phyloP scores from a whole-genome alignment of 805 yeast species.

The Pichia nakasei region DNA sequence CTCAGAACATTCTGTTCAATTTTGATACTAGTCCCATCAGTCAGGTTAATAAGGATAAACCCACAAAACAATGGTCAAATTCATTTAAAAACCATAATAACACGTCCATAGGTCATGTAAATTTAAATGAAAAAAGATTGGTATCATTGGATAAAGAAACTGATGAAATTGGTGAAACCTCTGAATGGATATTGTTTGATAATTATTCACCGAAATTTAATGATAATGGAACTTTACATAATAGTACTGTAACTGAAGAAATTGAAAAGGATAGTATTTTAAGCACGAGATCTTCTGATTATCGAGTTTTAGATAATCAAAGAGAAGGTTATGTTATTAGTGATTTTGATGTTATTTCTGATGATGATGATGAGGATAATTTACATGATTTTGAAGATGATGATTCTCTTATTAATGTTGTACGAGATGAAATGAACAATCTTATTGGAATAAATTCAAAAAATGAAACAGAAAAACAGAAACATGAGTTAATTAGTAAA shows the following conservation, averaged over 20 bases:
- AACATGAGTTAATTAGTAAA: constrained; percentile 3
- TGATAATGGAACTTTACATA: too few relatives aligned
- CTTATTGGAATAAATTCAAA: neutral
- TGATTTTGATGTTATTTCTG: constrained; percentile 6
- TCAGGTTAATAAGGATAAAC: too few relatives aligned
- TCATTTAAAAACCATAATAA: too few relatives aligned
- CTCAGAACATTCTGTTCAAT: too few relatives aligned
- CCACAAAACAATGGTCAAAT: too few relatives aligned
- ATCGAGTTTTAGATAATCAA: neutral
- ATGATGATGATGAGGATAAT: neutral
- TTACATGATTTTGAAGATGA: constrained; percentile 17
- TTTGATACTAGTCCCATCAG: too few relatives aligned
- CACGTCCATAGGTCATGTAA: too few relatives aligned
- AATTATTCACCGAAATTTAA: neutral
- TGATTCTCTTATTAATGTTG: constrained; percentile 1
- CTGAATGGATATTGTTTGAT: constrained; percentile 7
- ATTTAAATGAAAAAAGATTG: too few relatives aligned
- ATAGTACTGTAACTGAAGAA: too few relatives aligned
- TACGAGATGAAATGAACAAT: neutral
- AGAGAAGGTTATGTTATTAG: constrained; percentile 14
- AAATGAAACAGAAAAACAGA: neutral
- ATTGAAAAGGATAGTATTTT: neutral
- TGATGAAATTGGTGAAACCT: neutral
- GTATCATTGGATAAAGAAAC: too few relatives aligned
- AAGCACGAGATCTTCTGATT: constrained; percentile 4